Evolutionary conservation across 306 rosid species (phyloP), one percentile per base, ranked within the genome.

Genomic region (Hippophae rhamnoides): DNA sequence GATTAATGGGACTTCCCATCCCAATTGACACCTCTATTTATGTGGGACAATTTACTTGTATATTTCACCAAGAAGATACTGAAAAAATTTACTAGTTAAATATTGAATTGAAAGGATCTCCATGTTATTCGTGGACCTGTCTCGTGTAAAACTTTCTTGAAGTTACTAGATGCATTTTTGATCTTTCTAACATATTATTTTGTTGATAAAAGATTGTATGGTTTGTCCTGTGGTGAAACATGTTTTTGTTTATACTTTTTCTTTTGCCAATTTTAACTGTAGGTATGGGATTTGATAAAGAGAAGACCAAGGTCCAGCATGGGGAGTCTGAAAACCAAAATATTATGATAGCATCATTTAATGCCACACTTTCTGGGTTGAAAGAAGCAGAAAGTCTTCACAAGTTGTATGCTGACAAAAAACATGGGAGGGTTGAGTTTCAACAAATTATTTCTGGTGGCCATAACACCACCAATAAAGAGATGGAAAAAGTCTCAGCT

Each of bases 301-400:
- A 63, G 56, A 79, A 60, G 75, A 47, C 56, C 9, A 64, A 74
- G 63, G 58, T 65, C 55, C 69, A 40, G n/a, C 48, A 64, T 25
- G 80, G 81, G 25, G 69, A 61, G 47, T 62, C 80, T 51, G 77
- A 60, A 8, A 65, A 78, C 38, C 26, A 48, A 50, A 74, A 77
- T 41, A 61, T 62, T 52, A 50, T 70, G 59, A 55, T 72, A 23
- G 80, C 54, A 42, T 63, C 48, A 52, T 78, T 67, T 13, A 58
- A 41, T 52, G 77, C 77, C 54, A 70, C 73, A 50, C 64, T 67
- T 47, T 63, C 70, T 57, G 70, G 82, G 12, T 51, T 77, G 66
- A 65, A 41, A 61, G 78, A 69, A 60, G 78, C 78, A 46, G 75
- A 69, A 56, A 77, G 70, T 48, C 69, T 77, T 46, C 63, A 72